Conservation (phyloP, 1,139 yeast genomes). For the Saccharomycopsis phalli region DNA sequence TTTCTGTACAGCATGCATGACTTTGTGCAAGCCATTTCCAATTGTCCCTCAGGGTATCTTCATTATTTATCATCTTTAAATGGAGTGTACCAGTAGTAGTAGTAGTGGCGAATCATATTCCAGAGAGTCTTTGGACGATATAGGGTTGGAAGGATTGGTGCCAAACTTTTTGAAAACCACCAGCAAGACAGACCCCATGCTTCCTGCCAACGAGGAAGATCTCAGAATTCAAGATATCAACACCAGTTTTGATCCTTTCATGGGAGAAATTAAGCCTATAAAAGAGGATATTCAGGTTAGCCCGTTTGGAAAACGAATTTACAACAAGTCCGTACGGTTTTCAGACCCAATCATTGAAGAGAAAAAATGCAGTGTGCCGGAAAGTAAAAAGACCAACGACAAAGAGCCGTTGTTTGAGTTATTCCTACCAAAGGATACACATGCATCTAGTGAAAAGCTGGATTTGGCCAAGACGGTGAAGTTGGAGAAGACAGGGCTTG, state of each 20-base stretch:
- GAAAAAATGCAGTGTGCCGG: no score
- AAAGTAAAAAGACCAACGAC: no score
- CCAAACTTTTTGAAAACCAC: slow-evolving; percentile 13
- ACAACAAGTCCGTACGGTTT: slow-evolving; percentile 2
- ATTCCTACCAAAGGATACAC: no score
- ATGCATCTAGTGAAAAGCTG: no score
- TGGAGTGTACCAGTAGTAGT: no score
- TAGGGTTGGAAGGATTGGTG: slow-evolving; percentile 7
- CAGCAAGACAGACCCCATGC: background rate
- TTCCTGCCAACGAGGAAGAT: background rate
- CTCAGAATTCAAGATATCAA: slow-evolving; percentile 1
- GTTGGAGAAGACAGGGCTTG: no score
- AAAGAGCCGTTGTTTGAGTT: no score
- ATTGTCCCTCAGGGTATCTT: no score
- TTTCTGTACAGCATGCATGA: slow-evolving; percentile 3
- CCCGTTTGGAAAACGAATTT: slow-evolving; percentile 2
- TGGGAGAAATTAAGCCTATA: background rate
- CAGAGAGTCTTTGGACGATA: slow-evolving; percentile 12
- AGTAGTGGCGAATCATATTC: slow-evolving; percentile 11
- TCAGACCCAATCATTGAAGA: slow-evolving; percentile 1
- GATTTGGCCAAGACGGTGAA: no score
- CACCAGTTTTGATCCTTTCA: slow-evolving; percentile 10
- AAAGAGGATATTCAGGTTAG: background rate
- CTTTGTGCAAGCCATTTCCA: no score
- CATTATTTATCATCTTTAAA: no score